Evolutionary conservation across 108 stramenopile species (phyloP).

Genomic region (Aurantiochytrium sp.): DNA sequence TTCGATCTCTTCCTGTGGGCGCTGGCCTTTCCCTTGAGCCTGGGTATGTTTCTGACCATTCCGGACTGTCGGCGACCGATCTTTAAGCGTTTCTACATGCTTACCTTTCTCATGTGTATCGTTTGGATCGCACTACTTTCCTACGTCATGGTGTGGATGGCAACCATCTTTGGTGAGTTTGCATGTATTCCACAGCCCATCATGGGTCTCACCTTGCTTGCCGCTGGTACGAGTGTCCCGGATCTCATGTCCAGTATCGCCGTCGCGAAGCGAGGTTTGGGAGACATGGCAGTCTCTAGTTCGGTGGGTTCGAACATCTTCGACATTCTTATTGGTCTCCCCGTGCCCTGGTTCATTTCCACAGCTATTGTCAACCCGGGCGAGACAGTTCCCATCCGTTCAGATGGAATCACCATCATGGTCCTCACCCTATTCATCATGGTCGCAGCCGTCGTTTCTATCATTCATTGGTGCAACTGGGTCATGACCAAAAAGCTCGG

Average conservation of each 20-base stretch:
- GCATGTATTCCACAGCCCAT: constrained; percentile 29
- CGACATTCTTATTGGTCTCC: constrained; percentile 44
- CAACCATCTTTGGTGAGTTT: neutral
- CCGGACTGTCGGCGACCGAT: constrained; percentile 26
- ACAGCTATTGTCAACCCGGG: neutral
- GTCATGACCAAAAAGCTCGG: constrained; percentile 20
- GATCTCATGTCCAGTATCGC: constrained; percentile 39
- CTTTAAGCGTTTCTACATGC: constrained; percentile 26
- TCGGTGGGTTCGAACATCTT: constrained; percentile 64
- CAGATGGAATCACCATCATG: constrained; percentile 21
- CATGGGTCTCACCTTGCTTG: constrained; percentile 45
- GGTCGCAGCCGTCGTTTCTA: constrained; percentile 18
- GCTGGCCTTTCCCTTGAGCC: constrained; percentile 24
- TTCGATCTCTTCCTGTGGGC: neutral
- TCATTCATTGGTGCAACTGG: constrained; percentile 22
- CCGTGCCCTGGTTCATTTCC: constrained; percentile 33
- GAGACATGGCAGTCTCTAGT: constrained; percentile 61
- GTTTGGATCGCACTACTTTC: constrained; percentile 40
- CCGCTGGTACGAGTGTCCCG: constrained; percentile 43
- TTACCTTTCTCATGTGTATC: constrained; percentile 42
- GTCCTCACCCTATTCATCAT: constrained; percentile 34
- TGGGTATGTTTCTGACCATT: constrained; percentile 26
- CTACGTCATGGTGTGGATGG: constrained; percentile 47
- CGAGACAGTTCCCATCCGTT: neutral
- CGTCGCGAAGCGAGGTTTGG: constrained; percentile 34